A percentile compares a stretch with the other conserved stretches of the same genome.
Evolutionary conservation across 1,139 yeast genomes (phyloP).

Genomic region (Geotrichum phurueaensis): DNA sequence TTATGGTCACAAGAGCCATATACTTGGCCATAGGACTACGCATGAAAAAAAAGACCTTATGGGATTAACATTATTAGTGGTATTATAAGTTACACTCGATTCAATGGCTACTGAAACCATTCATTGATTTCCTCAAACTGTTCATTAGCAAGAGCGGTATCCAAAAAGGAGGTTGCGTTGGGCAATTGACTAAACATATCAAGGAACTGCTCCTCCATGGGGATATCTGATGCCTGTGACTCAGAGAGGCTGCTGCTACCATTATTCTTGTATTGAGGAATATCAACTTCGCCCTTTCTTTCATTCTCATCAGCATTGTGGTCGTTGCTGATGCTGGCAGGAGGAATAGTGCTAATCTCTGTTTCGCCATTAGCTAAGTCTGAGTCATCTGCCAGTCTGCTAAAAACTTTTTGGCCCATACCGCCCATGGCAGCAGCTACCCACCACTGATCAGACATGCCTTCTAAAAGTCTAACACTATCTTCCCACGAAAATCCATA

Average conservation of each 20-base stretch:
- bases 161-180: conserved; percentile 35
- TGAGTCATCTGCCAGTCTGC: conserved; percentile 24
- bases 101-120: conserved; percentile 7
- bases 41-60: background rate
- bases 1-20: background rate
- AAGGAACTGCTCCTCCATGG: conserved; percentile 31
- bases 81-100: background rate
- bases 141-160: conserved; percentile 31
- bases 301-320: background rate
- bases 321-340: background rate
- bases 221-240: conserved; percentile 1
- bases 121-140: conserved; percentile 24
- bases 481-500: conserved; percentile 32
- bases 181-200: conserved; percentile 36
- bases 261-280: background rate
- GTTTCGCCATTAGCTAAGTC: background rate
- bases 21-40: background rate
- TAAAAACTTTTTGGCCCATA: conserved; percentile 35
- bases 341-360: background rate
- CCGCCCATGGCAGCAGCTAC: conserved; percentile 37
- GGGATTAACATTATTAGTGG: background rate
- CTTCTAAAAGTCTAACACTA: conserved; percentile 29
- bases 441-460: conserved; percentile 35
- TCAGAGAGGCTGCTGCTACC: background rate
- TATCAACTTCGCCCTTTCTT: background rate